Evolutionary conservation across 208 protist species (phyloP), one percentile per base, ranked within the genome.

Genomic region (Wallacemonas sp.): DNA sequence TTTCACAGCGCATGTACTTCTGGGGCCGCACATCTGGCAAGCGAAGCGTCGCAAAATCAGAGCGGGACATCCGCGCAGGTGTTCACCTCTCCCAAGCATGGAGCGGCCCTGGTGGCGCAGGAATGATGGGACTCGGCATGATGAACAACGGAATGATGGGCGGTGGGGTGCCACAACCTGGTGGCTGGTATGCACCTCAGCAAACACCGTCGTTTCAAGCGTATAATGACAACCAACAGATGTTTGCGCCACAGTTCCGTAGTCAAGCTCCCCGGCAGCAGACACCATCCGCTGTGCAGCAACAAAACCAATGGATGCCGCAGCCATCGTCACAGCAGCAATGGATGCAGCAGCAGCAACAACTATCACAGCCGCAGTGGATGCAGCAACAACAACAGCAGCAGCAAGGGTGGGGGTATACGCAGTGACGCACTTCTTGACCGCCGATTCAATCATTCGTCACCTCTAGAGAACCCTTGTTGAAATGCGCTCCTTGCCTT

Each of bases 31-130:
- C 42, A 3, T 86, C 85, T 17, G 85, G 85, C 3, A 79, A 48
- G 63, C 73, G 69, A 33, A 81, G 62, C 42, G 57, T 84, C 24
- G 62, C 68, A 57, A 70, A 71, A 5, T 61, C 68, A 1, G 85
- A 94, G 60, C 58, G 60, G 52, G 83, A 92, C 38, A 92, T 94
- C 17, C 89, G 85, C 63, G 83, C 83, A 33, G 83, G 83, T 8
- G 73, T 89, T 19, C 79, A 73, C 42, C 39, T 78, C 29, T 44
- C 32, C 3, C 13, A 15, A 3, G 27, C 53, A 13, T 53, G 36
- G 46, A 17, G 3, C 38, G 39, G 37, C n/a, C 29, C 13, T n/a
- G 48, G 62, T 22, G 12, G 5, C 13, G 44, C 13, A 4, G 48
- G 22, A 42, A 58, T 54, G 44, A 13, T 22, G 13, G 42, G 62